These are phyloP conservation scores for Geotrichum phurueaensis DNA, from an alignment of 1,139 yeast species.

Conservation along the genomic window DNA sequence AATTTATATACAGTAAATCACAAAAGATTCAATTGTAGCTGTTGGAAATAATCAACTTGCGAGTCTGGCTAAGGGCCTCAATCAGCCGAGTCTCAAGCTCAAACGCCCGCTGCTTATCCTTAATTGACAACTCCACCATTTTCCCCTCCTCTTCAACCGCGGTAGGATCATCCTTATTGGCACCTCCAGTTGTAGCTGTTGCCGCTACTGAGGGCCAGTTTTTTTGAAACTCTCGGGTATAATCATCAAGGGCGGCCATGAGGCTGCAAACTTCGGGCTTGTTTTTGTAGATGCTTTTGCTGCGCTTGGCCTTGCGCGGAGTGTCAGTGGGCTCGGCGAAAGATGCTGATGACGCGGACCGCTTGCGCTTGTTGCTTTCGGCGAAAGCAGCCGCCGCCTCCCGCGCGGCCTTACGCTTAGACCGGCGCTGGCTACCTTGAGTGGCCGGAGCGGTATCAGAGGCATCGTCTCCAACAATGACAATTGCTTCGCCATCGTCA, in stretches of 20 bases:
- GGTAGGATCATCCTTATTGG: not conserved
- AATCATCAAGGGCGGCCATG: not conserved
- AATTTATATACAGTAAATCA: not conserved
- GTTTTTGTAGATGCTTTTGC: not conserved
- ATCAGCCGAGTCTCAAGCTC: slow-evolving; percentile 8
- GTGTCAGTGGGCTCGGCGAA: not conserved
- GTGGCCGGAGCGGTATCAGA: not conserved
- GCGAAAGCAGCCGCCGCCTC: not conserved
- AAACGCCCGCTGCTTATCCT: not conserved
- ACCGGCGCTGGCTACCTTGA: not conserved
- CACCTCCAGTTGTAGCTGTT: not conserved
- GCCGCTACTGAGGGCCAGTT: not conserved
- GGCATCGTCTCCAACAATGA: not conserved
- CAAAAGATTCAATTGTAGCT: not conserved
- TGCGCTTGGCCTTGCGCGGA: not conserved
- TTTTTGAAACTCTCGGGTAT: not conserved
- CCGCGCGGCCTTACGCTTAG: not conserved
- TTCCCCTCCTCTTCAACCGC: not conserved
- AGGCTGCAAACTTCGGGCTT: not conserved
- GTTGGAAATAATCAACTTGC: not conserved
- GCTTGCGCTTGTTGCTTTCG: not conserved
- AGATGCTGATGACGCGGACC: not conserved
- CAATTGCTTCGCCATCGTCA: not conserved
- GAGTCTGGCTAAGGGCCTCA: slow-evolving; percentile 9
- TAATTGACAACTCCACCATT: not conserved